A percentile compares a stretch with the other conserved stretches of the same genome.
phyloP scores from a whole-genome alignment of 768 basidiomycete genomes.

The Psilocybe azurescens region DNA sequence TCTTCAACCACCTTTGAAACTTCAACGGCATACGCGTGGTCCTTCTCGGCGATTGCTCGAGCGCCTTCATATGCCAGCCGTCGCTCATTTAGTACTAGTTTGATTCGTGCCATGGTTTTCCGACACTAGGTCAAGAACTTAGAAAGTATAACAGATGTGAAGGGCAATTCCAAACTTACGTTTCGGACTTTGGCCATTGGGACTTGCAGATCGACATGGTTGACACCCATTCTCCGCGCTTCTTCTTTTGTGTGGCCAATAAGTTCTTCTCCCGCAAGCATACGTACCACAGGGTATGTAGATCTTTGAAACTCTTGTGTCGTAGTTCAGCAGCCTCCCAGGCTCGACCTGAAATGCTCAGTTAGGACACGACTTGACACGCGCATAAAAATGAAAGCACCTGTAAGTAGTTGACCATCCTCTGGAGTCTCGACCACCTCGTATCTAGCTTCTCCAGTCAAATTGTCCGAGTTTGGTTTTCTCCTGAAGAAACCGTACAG shows the following conservation, averaged over 20 bases:
- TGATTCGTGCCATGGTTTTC: slow-evolving; percentile 97
- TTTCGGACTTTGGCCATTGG: slow-evolving; percentile 45
- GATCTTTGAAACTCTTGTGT: slow-evolving; percentile 88
- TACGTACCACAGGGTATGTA: slow-evolving; percentile 96
- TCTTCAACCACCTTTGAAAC: not conserved
- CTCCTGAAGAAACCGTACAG: slow-evolving; percentile 79
- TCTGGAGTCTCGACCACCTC: slow-evolving; percentile 50
- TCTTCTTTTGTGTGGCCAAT: slow-evolving; percentile 88
- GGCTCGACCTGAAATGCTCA: slow-evolving; percentile 66
- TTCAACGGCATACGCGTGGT: slow-evolving; percentile 20
- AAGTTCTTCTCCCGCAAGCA: slow-evolving; percentile 88
- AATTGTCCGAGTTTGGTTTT: slow-evolving; percentile 45
- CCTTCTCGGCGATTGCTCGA: slow-evolving; percentile 42
- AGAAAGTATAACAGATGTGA: slow-evolving; percentile 3
- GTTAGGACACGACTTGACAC: slow-evolving; percentile 11
- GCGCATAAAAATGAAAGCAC: slow-evolving; percentile 24
- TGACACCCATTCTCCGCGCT: slow-evolving; percentile 62
- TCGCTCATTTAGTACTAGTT: slow-evolving; percentile 90
- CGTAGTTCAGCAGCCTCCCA: slow-evolving; percentile 90
- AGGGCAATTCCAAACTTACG: slow-evolving; percentile 36
- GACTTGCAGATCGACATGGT: slow-evolving; percentile 33
- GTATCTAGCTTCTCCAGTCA: slow-evolving; percentile 52
- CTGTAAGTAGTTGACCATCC: slow-evolving; percentile 31
- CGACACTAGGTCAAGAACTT: slow-evolving; percentile 61
- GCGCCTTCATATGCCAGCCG: slow-evolving; percentile 84